phyloP scores from a whole-genome alignment of 2,329 filamentous ascomycete genomes.

The Cyphellophora europaea region DNA sequence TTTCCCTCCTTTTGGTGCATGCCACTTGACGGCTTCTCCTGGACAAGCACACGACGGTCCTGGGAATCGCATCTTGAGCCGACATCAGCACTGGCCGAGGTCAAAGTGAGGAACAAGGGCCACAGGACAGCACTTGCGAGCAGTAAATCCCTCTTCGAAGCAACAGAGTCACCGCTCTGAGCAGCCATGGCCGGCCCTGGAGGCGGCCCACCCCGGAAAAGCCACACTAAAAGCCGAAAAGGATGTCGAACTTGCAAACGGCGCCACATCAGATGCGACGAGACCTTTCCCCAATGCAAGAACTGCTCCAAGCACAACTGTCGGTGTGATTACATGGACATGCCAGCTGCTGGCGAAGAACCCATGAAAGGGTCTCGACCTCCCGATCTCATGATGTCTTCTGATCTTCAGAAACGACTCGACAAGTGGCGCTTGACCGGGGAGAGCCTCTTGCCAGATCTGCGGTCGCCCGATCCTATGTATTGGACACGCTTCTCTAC shows the following conservation, averaged over 20 bases:
- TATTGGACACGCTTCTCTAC: conserved; percentile 63
- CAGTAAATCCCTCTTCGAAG: too few species aligned
- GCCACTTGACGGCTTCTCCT: background rate
- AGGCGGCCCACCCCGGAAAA: conserved; percentile 79
- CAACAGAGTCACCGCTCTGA: too few species aligned
- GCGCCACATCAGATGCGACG: conserved; percentile 94
- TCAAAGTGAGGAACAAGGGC: too few species aligned
- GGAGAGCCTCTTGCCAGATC: conserved; percentile 73
- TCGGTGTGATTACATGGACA: conserved; percentile 94
- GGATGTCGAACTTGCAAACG: conserved; percentile 97
- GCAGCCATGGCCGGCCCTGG: conserved; percentile 74
- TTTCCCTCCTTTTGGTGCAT: background rate
- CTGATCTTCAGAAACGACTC: conserved; percentile 72
- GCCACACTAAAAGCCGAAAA: conserved; percentile 98
- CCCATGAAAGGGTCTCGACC: conserved; percentile 41
- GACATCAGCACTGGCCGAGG: too few species aligned
- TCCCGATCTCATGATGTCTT: conserved; percentile 69
- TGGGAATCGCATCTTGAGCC: too few species aligned
- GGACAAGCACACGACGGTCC: too few species aligned
- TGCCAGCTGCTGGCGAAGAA: conserved; percentile 52
- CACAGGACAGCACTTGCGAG: too few species aligned
- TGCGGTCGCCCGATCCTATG: conserved; percentile 66
- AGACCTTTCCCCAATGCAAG: conserved; percentile 94
- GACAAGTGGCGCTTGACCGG: conserved; percentile 77
- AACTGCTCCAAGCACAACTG: conserved; percentile 99